phyloP scores from a whole-genome alignment of 352 stramenopile species.

The Phytophthora cryptogea region DNA sequence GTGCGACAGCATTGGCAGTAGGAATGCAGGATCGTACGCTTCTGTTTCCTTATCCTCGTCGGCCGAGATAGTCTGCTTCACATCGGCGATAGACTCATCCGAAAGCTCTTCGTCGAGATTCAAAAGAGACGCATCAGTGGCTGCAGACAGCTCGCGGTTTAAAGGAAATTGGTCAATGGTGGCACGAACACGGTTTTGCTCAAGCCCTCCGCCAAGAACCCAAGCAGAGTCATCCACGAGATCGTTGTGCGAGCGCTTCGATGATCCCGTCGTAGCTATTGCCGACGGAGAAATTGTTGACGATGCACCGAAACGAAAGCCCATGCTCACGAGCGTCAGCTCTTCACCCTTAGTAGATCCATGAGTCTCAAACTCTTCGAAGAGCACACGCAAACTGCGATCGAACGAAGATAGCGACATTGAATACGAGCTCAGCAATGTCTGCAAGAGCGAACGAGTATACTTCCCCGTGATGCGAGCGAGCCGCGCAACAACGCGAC shows the following conservation, averaged over 20 bases:
- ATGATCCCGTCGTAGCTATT: conserved; percentile 30
- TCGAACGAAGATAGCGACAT: conserved; percentile 73
- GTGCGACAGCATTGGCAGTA: conserved; percentile 77
- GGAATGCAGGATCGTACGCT: conserved; percentile 76
- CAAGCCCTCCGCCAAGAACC: conserved; percentile 68
- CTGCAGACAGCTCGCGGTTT: conserved; percentile 41
- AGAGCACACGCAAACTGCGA: conserved; percentile 52
- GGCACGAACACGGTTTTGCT: conserved; percentile 60
- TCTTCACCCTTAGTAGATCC: conserved; percentile 42
- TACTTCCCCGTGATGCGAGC: conserved; percentile 49
- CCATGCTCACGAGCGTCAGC: conserved; percentile 46
- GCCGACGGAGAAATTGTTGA: conserved; percentile 36
- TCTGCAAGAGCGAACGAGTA: conserved; percentile 54
- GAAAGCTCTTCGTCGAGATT: conserved; percentile 27
- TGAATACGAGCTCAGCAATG: conserved; percentile 64
- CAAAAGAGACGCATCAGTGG: conserved; percentile 37
- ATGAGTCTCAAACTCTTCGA: conserved; percentile 60
- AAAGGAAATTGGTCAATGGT: conserved; percentile 78
- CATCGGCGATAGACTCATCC: conserved; percentile 5
- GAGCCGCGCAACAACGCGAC: conserved; percentile 50
- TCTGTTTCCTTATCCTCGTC: conserved; percentile 17
- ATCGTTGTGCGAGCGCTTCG: conserved; percentile 46
- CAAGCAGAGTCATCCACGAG: conserved; percentile 71
- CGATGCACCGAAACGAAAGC: conserved; percentile 75
- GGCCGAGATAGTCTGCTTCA: conserved; percentile 2